Percentiles rank a stretch among this genome's conserved stretches.
These are phyloP conservation scores for Trifolium pratense DNA, from an alignment of 306 rosid species.

Conservation along the genomic window DNA sequence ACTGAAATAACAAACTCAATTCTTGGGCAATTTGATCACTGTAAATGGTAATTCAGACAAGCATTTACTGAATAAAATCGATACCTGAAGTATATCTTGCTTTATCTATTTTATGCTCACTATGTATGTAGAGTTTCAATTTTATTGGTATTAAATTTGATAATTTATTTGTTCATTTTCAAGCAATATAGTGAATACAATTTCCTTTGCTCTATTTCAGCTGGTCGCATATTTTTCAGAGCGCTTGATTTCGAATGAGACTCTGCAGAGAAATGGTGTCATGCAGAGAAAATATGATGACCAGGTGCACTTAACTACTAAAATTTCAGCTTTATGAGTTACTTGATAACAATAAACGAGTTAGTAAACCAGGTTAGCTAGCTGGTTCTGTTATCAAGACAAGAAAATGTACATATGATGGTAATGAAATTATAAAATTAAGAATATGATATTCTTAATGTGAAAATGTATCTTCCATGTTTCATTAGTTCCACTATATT, in stretches of 20 bases:
- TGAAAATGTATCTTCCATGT: constrained; percentile 22
- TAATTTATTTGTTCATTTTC: constrained; percentile 30
- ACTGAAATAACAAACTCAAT: constrained; percentile 10
- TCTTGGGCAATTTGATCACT: constrained; percentile 8
- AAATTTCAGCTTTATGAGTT: constrained; percentile 33
- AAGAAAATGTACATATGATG: constrained; percentile 4
- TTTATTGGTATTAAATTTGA: constrained; percentile 14
- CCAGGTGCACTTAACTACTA: constrained; percentile 62
- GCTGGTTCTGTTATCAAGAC: constrained; percentile 22
- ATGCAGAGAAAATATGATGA: constrained; percentile 66
- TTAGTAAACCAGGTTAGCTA: constrained; percentile 21
- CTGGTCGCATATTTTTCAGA: constrained; percentile 69
- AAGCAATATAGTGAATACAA: constrained; percentile 35
- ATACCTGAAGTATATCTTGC: constrained; percentile 16
- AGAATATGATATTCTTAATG: constrained; percentile 25
- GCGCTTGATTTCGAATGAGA: constrained; percentile 71
- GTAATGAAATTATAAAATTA: constrained; percentile 7
- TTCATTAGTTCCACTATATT: constrained; percentile 18
- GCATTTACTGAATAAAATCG: constrained; percentile 11
- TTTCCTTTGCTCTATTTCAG: constrained; percentile 59
- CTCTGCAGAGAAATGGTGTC: constrained; percentile 73
- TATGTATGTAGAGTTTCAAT: constrained; percentile 15
- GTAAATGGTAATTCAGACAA: constrained; percentile 24
- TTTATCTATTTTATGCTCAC: constrained; percentile 25
- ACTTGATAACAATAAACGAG: constrained; percentile 6